These are phyloP conservation scores for Serpula lacrymans DNA, from an alignment of 768 basidiomycete genomes.

Conservation along the genomic window DNA sequence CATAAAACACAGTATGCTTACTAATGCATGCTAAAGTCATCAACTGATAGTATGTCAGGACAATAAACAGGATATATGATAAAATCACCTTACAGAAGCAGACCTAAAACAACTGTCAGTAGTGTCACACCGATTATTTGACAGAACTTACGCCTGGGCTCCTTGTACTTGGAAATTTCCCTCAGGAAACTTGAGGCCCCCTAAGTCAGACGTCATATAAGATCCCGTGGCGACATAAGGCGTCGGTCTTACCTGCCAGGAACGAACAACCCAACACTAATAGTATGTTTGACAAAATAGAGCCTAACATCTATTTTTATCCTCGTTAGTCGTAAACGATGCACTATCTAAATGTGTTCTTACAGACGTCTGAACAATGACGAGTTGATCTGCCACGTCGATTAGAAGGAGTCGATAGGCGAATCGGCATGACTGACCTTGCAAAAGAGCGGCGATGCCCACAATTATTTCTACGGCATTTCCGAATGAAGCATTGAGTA, in stretches of 20 bases:
- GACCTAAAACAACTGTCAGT: constrained; percentile 19
- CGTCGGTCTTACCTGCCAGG: constrained; percentile 55
- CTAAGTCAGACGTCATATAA: constrained; percentile 29
- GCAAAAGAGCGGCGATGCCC: constrained; percentile 77
- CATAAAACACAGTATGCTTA: constrained; percentile 31
- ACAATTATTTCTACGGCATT: constrained; percentile 90
- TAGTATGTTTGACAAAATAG: constrained; percentile 86
- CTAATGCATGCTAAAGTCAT: constrained; percentile 88
- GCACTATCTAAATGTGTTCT: constrained; percentile 22
- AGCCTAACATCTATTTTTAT: constrained; percentile 87
- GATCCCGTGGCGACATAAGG: neutral
- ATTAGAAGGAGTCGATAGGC: constrained; percentile 4
- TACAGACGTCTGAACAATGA: constrained; percentile 90
- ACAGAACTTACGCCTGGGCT: constrained; percentile 78
- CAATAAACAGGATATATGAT: constrained; percentile 4
- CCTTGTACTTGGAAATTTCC: constrained; percentile 79
- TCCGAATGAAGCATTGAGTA: constrained; percentile 82
- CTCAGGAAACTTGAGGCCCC: constrained; percentile 63
- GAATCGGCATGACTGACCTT: constrained; percentile 45
- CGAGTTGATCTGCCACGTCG: constrained; percentile 57
- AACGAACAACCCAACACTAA: constrained; percentile 91
- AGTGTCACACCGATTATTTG: no score
- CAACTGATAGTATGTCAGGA: constrained; percentile 58
- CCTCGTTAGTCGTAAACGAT: neutral
- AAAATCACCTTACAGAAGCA: constrained; percentile 31